Evolutionary conservation across 164 flowering plant species (phyloP).

Genomic region (Paratinospora sagittata): DNA sequence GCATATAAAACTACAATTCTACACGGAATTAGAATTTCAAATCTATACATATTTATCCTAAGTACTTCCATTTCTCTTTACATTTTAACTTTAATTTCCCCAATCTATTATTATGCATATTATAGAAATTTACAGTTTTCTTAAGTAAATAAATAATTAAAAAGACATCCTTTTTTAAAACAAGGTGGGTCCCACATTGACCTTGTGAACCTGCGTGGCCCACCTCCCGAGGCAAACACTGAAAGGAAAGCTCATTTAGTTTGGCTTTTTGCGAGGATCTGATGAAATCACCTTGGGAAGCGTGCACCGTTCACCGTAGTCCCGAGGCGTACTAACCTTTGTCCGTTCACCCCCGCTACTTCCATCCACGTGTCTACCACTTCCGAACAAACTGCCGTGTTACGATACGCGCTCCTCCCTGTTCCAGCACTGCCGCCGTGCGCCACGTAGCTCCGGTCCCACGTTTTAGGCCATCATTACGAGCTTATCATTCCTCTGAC

Average conservation of each 20-base stretch:
- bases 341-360: too few relatives aligned
- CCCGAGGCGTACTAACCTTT: background rate
- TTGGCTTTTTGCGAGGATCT: background rate
- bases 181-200: background rate
- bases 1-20: too few relatives aligned
- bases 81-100: too few relatives aligned
- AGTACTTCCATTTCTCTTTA: too few relatives aligned
- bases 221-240: background rate
- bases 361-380: background rate
- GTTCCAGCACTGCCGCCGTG: background rate
- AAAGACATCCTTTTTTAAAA: too few relatives aligned
- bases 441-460: background rate
- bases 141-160: too few relatives aligned
- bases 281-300: background rate
- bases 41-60: too few relatives aligned
- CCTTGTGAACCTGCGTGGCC: background rate
- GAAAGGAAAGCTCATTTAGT: background rate
- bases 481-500: background rate
- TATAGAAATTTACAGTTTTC: too few relatives aligned
- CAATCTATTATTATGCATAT: too few relatives aligned
- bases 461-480: background rate
- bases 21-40: too few relatives aligned
- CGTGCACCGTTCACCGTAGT: background rate
- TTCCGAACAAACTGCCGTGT: too few relatives aligned
- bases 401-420: background rate